Percentiles rank a stretch among this genome's conserved stretches.
phyloP scores from a whole-genome alignment of 352 stramenopile species.

The Pythium brachiatum region DNA sequence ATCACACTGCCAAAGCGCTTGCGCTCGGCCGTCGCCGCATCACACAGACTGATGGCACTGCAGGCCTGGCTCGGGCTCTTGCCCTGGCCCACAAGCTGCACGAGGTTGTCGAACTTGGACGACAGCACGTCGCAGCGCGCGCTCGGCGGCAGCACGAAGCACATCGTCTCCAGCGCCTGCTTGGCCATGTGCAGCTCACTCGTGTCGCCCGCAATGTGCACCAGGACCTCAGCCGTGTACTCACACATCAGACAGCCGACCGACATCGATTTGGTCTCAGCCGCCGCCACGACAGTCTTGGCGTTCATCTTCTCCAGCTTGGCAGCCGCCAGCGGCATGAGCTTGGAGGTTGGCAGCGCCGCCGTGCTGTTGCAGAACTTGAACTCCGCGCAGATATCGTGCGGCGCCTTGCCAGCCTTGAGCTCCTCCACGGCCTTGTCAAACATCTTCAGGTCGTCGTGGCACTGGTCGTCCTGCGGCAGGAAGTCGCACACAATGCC shows the following conservation, averaged over 20 bases:
- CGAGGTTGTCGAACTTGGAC: constrained; percentile 75
- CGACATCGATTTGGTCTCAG: constrained; percentile 38
- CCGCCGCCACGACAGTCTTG: constrained; percentile 22
- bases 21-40: constrained; percentile 35
- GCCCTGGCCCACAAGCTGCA: constrained; percentile 49
- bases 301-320: constrained; percentile 45
- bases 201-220: constrained; percentile 41
- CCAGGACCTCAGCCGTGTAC: constrained; percentile 65
- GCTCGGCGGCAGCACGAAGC: constrained; percentile 56
- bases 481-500: constrained; percentile 67
- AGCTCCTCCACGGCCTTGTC: constrained; percentile 47
- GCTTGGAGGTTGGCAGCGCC: not conserved
- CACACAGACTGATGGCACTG: constrained; percentile 53
- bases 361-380: constrained; percentile 39
- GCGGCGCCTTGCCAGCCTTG: constrained; percentile 53
- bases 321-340: constrained; percentile 29
- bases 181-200: constrained; percentile 60
- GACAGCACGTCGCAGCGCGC: constrained; percentile 63
- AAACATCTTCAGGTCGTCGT: constrained; percentile 66
- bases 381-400: constrained; percentile 52
- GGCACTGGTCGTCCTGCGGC: constrained; percentile 65
- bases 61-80: constrained; percentile 59
- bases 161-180: constrained; percentile 74
- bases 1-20: constrained; percentile 11
- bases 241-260: constrained; percentile 78